Evolutionary conservation across 148 eudicot genomes (phyloP), one percentile per base, ranked within the genome.

Genomic region (Amaranthus cruentus): DNA sequence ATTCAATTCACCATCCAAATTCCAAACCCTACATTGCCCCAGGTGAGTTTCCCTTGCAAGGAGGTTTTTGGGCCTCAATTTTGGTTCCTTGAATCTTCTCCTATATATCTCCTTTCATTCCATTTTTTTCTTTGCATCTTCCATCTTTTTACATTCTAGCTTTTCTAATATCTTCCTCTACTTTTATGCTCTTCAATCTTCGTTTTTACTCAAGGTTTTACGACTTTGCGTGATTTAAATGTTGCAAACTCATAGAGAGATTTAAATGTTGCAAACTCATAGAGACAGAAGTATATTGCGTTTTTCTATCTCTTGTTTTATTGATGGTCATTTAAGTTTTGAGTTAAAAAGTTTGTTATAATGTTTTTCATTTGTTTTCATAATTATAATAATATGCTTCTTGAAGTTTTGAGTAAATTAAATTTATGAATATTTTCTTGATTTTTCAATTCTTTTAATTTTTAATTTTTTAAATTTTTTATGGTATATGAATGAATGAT

Each of bases 21-120:
- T n/a, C 14, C n/a, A 51, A 4, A 42, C 72, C 68, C 53, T 67
- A 72, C 74, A 62, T 62, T 72, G 76, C 76, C 76, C 76, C 51
- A 78, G 66, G 59, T 28, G 38, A 28, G 38, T 28, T 28, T 28
- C 81, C 76, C 53, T 66, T 52, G n/a, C 55, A 28, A 73, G 10
- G 28, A 65, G 68, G 2, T 54, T 10, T 78, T 52, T 21, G 38
- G 59, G 66, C 73, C 81, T 69, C 64, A 61, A 54, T 13, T 53
- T 68, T 12, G 47, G 13, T 53, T n/a, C 42, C 66, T 68, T 59
- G 47, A 67, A 44, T 59, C 69, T 78, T 54, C 69, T 78, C 47
- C 69, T 78, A 73, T 68, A 78, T 52, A 58, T 59, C 73, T 52
- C 62, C 67, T 44, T 44, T 66, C 46, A n/a, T 64, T 15, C 28